These are phyloP conservation scores for Tylopilus rubrobrunneus DNA, from an alignment of 768 basidiomycete species.

Conservation along the genomic window DNA sequence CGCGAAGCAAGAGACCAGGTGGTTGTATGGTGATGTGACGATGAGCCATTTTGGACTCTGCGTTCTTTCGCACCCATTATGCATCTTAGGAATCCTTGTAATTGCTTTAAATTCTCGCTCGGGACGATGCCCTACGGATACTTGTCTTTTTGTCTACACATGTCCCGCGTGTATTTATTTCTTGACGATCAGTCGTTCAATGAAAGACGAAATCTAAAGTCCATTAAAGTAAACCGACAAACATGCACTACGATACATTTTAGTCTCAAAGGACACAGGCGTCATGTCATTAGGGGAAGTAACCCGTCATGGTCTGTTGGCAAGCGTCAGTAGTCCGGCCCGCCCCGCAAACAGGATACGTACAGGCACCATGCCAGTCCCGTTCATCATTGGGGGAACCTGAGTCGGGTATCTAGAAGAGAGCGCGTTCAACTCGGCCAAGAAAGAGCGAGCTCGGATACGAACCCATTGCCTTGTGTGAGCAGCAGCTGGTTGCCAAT, in stretches of 20 bases:
- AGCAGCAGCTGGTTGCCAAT: slow-evolving; percentile 47
- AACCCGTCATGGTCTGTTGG: slow-evolving; percentile 61
- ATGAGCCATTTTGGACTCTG: not conserved
- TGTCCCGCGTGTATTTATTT: slow-evolving; percentile 8
- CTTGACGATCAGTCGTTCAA: slow-evolving; percentile 8
- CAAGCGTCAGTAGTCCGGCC: slow-evolving; percentile 5
- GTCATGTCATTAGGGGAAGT: slow-evolving; percentile 28
- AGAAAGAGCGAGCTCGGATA: not conserved
- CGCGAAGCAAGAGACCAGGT: slow-evolving; percentile 61
- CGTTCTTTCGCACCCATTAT: slow-evolving; percentile 4
- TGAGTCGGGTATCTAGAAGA: slow-evolving; percentile 54
- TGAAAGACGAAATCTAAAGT: slow-evolving; percentile 8
- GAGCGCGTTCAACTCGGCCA: slow-evolving; percentile 1
- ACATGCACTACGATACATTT: slow-evolving; percentile 27
- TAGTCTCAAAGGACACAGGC: slow-evolving; percentile 5
- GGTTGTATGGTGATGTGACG: slow-evolving; percentile 61
- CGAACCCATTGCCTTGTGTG: slow-evolving; percentile 69
- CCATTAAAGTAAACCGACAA: slow-evolving; percentile 26
- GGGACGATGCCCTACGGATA: not conserved
- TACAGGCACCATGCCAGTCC: slow-evolving; percentile 53
- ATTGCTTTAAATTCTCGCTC: slow-evolving; percentile 11
- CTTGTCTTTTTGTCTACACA: not conserved
- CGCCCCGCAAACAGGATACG: slow-evolving; percentile 23
- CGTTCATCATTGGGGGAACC: slow-evolving; percentile 59
- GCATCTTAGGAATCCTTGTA: slow-evolving; percentile 20